A percentile compares a stretch with the other conserved stretches of the same genome.
These are phyloP conservation scores for Solanum chiquidenum DNA, from an alignment of 257 asterid species.

Conservation along the genomic window DNA sequence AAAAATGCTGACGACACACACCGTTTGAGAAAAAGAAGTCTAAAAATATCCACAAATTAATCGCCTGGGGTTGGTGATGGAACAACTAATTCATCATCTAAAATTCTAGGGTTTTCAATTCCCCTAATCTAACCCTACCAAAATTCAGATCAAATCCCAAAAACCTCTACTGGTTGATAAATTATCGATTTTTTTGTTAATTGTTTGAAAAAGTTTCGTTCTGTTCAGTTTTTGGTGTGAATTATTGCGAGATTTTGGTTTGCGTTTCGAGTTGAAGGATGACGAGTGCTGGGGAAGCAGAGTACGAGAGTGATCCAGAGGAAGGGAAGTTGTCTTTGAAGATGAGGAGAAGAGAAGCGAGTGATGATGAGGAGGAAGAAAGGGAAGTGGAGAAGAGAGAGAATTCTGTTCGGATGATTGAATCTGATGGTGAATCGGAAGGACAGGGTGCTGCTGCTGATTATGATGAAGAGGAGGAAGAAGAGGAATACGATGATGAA, in stretches of 20 bases:
- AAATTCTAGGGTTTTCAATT: conserved; percentile 8
- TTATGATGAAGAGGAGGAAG: conserved; percentile 37
- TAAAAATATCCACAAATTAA: neutral
- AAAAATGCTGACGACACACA: neutral
- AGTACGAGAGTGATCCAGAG: conserved; percentile 95
- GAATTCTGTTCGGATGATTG: conserved; percentile 32
- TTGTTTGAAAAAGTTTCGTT: neutral
- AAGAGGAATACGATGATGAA: conserved; percentile 6
- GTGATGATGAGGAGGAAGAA: conserved; percentile 79
- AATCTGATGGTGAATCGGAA: conserved; percentile 68
- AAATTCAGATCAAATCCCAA: neutral
- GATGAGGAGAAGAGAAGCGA: conserved; percentile 86
- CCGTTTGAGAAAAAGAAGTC: neutral
- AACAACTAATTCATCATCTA: neutral
- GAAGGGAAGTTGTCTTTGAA: conserved; percentile 79
- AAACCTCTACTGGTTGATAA: neutral
- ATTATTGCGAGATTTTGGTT: neutral
- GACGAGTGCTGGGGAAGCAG: conserved; percentile 35
- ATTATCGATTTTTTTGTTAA: neutral
- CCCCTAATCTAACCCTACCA: neutral
- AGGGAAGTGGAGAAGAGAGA: conserved; percentile 7
- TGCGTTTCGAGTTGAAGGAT: conserved; percentile 15
- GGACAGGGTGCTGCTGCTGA: conserved; percentile 56
- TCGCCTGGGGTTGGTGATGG: neutral
- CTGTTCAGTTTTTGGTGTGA: neutral